Conservation (phyloP, 2,329 filamentous ascomycete species). For the Hypomyces rosellus region DNA sequence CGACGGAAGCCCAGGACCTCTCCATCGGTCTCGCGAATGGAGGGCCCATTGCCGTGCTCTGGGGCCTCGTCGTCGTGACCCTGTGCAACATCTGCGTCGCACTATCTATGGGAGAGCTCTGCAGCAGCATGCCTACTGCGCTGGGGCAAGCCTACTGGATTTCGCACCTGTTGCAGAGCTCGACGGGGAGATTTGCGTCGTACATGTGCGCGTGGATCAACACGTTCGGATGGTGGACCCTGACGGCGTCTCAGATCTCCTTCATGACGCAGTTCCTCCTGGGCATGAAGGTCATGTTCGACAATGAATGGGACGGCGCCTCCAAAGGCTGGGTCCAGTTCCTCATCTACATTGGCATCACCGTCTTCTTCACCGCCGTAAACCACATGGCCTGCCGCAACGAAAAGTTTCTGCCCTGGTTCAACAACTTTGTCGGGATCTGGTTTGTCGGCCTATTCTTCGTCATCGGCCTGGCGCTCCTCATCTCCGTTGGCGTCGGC, state of each 20-base stretch:
- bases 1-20: slow-evolving; percentile 46
- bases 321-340: slow-evolving; percentile 48
- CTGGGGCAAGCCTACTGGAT: slow-evolving; percentile 55
- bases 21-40: slow-evolving; percentile 47
- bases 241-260: slow-evolving; percentile 49
- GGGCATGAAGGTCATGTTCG: slow-evolving; percentile 50
- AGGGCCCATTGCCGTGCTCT: slow-evolving; percentile 48
- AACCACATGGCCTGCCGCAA: slow-evolving; percentile 46
- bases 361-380: slow-evolving; percentile 39
- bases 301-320: slow-evolving; percentile 38
- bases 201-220: slow-evolving; percentile 57
- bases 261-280: slow-evolving; percentile 54
- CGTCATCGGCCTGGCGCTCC: slow-evolving; percentile 42
- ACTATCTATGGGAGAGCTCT: slow-evolving; percentile 49
- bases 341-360: slow-evolving; percentile 47
- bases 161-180: slow-evolving; percentile 29
- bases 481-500: slow-evolving; percentile 45
- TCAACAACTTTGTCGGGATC: slow-evolving; percentile 52
- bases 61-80: slow-evolving; percentile 48
- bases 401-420: slow-evolving; percentile 33
- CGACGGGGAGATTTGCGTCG: slow-evolving; percentile 41
- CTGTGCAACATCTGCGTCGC: slow-evolving; percentile 48
- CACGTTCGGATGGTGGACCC: slow-evolving; percentile 53
- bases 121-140: slow-evolving; percentile 53
- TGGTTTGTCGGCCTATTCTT: slow-evolving; percentile 48